A percentile compares a stretch with the other conserved stretches of the same genome.
Evolutionary conservation across 371 early-diverging fungal species (phyloP).

Genomic region (Smittium culicis): DNA sequence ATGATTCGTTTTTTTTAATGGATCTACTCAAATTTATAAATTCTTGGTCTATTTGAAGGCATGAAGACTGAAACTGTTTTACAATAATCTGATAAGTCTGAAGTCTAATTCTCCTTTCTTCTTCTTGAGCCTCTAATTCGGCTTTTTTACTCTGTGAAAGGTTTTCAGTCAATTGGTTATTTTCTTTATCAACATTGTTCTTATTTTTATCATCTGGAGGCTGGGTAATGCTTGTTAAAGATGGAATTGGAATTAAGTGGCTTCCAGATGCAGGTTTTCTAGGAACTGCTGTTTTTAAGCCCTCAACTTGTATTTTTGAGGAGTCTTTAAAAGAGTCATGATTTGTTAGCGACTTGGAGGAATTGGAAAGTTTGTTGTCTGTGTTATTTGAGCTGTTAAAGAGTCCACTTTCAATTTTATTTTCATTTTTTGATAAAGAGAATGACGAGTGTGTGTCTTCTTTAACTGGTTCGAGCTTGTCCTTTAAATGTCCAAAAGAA

Average conservation of each 20-base stretch:
- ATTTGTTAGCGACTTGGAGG: no score
- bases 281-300: not conserved
- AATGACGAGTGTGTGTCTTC: no score
- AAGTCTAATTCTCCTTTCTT: not conserved
- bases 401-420: no score
- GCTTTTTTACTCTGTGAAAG: not conserved
- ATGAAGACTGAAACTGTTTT: conserved; percentile 3
- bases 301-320: not conserved
- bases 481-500: no score
- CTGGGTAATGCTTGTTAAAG: not conserved
- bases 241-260: not conserved
- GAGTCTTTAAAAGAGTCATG: not conserved
- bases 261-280: conserved; percentile 8
- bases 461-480: no score
- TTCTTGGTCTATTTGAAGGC: not conserved
- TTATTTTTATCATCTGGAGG: not conserved
- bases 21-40: not conserved
- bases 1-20: not conserved
- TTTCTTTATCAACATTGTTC: not conserved
- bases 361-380: no score
- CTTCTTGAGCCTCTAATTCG: not conserved
- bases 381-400: no score
- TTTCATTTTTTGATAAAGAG: no score
- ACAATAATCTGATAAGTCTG: not conserved
- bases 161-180: no score